Percentiles rank a stretch among this genome's conserved stretches.
phyloP scores from a whole-genome alignment of 495 filamentous ascomycete species.

The Xylaria venustula region DNA sequence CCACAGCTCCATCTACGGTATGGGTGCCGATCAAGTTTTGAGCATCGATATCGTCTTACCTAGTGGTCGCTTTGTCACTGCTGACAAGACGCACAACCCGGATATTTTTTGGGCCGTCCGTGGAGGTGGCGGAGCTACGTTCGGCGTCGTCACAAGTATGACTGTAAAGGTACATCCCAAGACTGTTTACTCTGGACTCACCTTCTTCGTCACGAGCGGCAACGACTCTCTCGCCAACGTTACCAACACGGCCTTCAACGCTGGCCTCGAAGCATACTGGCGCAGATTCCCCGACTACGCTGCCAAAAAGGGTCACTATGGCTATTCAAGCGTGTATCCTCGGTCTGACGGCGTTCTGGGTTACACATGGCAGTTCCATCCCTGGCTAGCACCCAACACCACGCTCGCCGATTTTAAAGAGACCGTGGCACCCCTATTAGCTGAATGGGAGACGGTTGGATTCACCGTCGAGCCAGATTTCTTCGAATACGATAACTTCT shows the following conservation, averaged over 20 bases:
- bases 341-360: constrained; percentile 30
- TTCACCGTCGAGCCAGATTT: constrained; percentile 41
- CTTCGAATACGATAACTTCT: constrained; percentile 48
- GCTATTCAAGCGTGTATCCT: constrained; percentile 42
- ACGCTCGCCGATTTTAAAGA: constrained; percentile 40
- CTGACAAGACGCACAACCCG: constrained; percentile 42
- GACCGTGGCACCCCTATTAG: constrained; percentile 46
- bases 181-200: constrained; percentile 38
- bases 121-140: constrained; percentile 60
- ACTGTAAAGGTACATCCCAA: constrained; percentile 45
- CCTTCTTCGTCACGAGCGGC: constrained; percentile 29
- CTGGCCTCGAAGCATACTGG: constrained; percentile 47
- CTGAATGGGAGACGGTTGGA: constrained; percentile 35
- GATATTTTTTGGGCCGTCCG: constrained; percentile 69
- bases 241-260: constrained; percentile 49
- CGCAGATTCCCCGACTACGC: constrained; percentile 46
- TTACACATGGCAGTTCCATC: constrained; percentile 40
- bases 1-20: constrained; percentile 41
- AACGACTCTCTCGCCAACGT: constrained; percentile 23
- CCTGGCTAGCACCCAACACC: constrained; percentile 51
- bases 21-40: constrained; percentile 55
- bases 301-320: constrained; percentile 49
- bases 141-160: constrained; percentile 56
- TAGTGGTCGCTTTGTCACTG: constrained; percentile 56
- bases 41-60: constrained; percentile 56